Percentiles rank a stretch among this genome's conserved stretches.
Evolutionary conservation across 208 protist genomes (phyloP).

Genomic region (Strigomonas galati): DNA sequence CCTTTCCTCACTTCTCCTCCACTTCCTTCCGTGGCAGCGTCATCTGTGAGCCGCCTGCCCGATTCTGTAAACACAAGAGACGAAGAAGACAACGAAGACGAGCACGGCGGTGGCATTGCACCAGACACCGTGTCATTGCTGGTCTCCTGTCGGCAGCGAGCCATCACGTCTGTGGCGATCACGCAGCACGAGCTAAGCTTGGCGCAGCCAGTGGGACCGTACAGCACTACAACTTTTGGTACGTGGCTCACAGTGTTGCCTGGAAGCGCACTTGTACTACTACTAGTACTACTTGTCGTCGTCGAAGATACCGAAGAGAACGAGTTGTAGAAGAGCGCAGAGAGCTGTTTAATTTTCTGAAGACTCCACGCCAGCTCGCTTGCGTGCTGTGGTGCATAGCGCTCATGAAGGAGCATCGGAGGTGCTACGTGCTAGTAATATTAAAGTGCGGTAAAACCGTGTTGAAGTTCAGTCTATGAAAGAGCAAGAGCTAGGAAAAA

Average conservation of each 20-base stretch:
- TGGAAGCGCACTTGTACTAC: too few species aligned
- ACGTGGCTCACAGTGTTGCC: slow-evolving; percentile 8
- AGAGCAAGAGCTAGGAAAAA: neutral
- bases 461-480: neutral
- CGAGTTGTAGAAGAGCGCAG: slow-evolving; percentile 21
- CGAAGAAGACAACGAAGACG: too few species aligned
- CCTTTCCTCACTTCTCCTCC: too few species aligned
- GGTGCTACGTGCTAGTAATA: neutral
- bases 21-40: too few species aligned
- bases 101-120: too few species aligned
- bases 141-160: too few species aligned
- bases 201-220: slow-evolving; percentile 72
- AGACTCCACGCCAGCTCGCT: slow-evolving; percentile 66
- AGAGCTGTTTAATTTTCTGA: slow-evolving; percentile 57
- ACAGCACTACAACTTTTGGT: slow-evolving; percentile 53
- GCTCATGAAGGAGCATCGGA: slow-evolving; percentile 50
- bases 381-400: slow-evolving; percentile 49
- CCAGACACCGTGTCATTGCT: too few species aligned
- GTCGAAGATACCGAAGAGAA: too few species aligned
- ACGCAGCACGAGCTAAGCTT: slow-evolving; percentile 47
- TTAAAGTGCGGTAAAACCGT: neutral
- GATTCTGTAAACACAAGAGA: too few species aligned
- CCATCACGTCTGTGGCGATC: too few species aligned
- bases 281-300: too few species aligned
- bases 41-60: too few species aligned